Evolutionary conservation across 495 filamentous ascomycete species (phyloP), one percentile per base, ranked within the genome.

Genomic region (Penicillium herquei): DNA sequence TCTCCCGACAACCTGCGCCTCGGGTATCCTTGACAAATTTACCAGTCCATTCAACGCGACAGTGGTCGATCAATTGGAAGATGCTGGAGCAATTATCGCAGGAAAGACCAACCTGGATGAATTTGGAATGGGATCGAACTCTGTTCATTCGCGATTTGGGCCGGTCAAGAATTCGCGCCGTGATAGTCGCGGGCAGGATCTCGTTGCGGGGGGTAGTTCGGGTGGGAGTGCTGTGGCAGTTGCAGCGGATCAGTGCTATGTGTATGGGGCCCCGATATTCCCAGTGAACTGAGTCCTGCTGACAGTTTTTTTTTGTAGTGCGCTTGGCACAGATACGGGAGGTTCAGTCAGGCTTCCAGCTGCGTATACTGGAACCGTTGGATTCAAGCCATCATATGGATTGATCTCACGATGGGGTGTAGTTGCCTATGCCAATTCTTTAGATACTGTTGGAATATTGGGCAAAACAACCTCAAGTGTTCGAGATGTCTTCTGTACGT

Each of bases 51-150:
- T 88, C 70, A 82, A 90, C 67, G 92, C 94, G 7, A 93, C 89
- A 3, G 90, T 96, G 34, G 83, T 96, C 31, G 65, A 79, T 44
- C 76, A 77, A 62, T 78, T 96, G 43, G 79, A 82, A 58, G 63
- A 76, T 47, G 78, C 84, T 17, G 90, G 90, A 39, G 86, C 85
- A 6, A 67, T 79, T 16, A 67, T 96, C 4, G 77, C 83, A 13
- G 88, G 87, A 7, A 97, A 96, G 68, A 91, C 91, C 0, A 96
- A 96, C 69, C 78, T 98, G 62, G 94, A 98, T 77, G 94, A 98
- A 67, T 98, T 98, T 72, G 94, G 94, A 17, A 98, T 98, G 94
- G 94, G 94, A 37, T 95, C 91, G 10, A 89, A 98, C 72, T 91
- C 90, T 13, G 81, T 78, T 3, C 72, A 92, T 65, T 95, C 92